Evolutionary conservation across 441 rosid species (phyloP).

Genomic region (Arabidopsis lyrata): DNA sequence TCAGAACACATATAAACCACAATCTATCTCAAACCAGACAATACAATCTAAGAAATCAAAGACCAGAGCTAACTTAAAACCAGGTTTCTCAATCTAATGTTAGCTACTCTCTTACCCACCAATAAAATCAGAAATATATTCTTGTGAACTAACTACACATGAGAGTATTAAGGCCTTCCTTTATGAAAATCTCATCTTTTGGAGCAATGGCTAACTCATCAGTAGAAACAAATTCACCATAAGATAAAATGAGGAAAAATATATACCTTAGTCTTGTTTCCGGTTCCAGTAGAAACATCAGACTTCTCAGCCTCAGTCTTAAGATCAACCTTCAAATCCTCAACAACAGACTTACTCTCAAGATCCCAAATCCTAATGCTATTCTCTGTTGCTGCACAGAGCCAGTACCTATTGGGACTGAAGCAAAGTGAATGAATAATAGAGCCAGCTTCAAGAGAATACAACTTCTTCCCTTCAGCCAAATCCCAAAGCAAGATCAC

Average conservation of each 20-base stretch:
- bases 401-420: slow-evolving; percentile 96
- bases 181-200: background rate
- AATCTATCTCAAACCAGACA: slow-evolving; percentile 2
- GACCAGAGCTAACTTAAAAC: background rate
- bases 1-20: background rate
- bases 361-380: slow-evolving; percentile 98
- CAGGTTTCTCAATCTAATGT: background rate
- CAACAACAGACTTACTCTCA: slow-evolving; percentile 92
- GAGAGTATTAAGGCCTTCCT: background rate
- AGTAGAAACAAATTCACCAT: background rate
- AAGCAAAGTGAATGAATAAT: slow-evolving; percentile 84
- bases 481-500: slow-evolving; percentile 91
- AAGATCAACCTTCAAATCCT: slow-evolving; percentile 92
- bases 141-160: background rate
- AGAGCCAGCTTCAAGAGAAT: slow-evolving; percentile 78
- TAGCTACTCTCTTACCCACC: background rate
- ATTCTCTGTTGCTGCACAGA: slow-evolving; percentile 90
- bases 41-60: background rate
- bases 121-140: background rate
- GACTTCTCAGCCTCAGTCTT: slow-evolving; percentile 88
- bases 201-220: background rate
- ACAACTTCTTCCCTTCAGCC: slow-evolving; percentile 91
- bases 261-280: slow-evolving; percentile 49
- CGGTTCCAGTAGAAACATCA: slow-evolving; percentile 56
- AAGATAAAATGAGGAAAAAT: background rate